Percentiles rank a stretch among this genome's conserved stretches.
phyloP scores from a whole-genome alignment of 2,329 filamentous ascomycete species.

The Trichoderma hamatum region DNA sequence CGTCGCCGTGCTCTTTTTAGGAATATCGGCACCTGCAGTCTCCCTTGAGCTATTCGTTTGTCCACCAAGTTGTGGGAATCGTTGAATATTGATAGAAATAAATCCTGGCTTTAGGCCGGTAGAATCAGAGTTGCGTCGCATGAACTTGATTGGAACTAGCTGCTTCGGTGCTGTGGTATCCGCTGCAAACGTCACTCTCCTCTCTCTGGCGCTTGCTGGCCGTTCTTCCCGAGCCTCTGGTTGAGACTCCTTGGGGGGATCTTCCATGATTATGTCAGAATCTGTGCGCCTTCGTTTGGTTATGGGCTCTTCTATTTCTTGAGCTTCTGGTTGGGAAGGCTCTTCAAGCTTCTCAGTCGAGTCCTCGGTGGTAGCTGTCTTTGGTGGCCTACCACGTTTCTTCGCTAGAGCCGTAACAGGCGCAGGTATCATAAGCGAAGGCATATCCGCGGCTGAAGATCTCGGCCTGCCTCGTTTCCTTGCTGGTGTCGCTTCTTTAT shows the following conservation, averaged over 20 bases:
- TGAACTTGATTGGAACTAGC: background rate
- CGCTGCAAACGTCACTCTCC: background rate
- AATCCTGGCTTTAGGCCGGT: background rate
- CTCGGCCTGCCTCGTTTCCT: slow-evolving; percentile 16
- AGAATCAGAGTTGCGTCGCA: background rate
- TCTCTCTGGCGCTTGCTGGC: too few species aligned
- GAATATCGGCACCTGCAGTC: background rate
- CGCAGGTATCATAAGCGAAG: background rate
- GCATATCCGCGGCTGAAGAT: background rate
- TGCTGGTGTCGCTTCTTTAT: background rate
- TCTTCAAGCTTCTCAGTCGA: background rate
- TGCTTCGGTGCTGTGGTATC: background rate
- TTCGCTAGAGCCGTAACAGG: background rate
- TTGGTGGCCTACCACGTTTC: slow-evolving; percentile 21
- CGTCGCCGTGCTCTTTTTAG: background rate
- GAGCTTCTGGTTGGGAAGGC: background rate
- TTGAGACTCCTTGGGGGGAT: background rate
- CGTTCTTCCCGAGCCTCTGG: background rate
- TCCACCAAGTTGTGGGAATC: background rate
- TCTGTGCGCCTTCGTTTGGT: slow-evolving; percentile 17
- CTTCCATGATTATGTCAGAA: slow-evolving; percentile 1
- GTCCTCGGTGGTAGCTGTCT: background rate
- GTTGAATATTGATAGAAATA: background rate
- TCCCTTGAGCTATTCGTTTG: background rate
- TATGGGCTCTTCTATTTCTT: background rate